phyloP scores from a whole-genome alignment of 2,329 filamentous ascomycete genomes.

The Exutisphaerella laricina region DNA sequence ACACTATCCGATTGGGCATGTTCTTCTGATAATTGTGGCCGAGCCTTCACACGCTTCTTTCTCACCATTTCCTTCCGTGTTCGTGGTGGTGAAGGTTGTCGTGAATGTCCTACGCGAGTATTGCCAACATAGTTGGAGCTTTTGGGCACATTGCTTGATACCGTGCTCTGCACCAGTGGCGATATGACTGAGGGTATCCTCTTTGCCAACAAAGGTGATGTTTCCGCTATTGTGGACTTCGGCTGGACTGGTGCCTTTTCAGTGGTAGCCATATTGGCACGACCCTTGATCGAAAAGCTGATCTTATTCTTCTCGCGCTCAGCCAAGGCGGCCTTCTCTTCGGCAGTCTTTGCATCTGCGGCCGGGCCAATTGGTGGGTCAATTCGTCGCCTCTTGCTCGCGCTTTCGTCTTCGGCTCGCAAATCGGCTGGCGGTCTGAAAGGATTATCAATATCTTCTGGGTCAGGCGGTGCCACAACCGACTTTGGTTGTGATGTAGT shows the following conservation, averaged over 20 bases:
- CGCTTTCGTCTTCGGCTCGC: constrained; percentile 57
- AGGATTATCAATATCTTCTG: constrained; percentile 54
- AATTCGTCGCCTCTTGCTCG: constrained; percentile 29
- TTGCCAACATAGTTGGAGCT: constrained; percentile 33
- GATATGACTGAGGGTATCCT: constrained; percentile 36
- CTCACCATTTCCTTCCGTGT: constrained; percentile 53
- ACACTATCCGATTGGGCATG: constrained; percentile 78
- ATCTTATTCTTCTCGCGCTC: constrained; percentile 55
- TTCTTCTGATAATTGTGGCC: constrained; percentile 65
- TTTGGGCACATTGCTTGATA: constrained; percentile 27
- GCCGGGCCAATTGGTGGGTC: constrained; percentile 8
- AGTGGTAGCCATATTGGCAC: constrained; percentile 48
- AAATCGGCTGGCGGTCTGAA: constrained; percentile 61
- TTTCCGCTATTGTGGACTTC: constrained; percentile 20
- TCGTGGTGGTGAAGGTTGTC: constrained; percentile 18
- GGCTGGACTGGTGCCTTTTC: constrained; percentile 20
- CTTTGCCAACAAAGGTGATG: constrained; percentile 43
- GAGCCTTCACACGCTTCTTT: constrained; percentile 64
- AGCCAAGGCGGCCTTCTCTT: constrained; percentile 38
- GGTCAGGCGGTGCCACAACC: constrained; percentile 28
- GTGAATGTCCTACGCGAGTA: constrained; percentile 24
- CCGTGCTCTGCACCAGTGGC: constrained; percentile 26
- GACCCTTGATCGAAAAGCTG: constrained; percentile 86
- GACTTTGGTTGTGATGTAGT: constrained; percentile 26
- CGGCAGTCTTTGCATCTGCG: constrained; percentile 17